A percentile compares a stretch with the other conserved stretches of the same genome.
Conservation (phyloP, 1,284 basidiomycete genomes). For the Rhodofomes roseus region DNA sequence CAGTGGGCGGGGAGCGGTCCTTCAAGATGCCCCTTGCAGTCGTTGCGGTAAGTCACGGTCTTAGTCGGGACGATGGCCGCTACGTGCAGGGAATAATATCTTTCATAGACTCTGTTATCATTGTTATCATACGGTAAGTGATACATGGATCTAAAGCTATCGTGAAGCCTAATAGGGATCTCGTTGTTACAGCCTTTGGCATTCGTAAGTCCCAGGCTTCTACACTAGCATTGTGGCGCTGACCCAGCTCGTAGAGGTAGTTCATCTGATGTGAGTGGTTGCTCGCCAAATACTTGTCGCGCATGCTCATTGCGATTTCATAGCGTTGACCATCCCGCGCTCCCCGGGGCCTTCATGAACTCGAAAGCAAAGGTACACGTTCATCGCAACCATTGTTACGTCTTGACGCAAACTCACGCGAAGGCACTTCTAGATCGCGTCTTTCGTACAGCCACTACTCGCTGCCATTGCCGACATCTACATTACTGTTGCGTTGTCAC, state of each 20-base stretch:
- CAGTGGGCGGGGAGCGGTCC: neutral
- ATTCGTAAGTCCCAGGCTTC: neutral
- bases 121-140: slow-evolving; percentile 1
- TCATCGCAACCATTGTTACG: neutral
- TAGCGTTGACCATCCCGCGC: neutral
- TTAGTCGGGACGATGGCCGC: too few relatives aligned
- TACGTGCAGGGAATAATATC: too few relatives aligned
- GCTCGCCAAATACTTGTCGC: too few relatives aligned
- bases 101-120: neutral
- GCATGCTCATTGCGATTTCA: neutral
- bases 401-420: neutral
- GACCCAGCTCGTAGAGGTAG: neutral
- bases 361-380: neutral
- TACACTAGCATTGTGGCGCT: neutral
- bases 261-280: neutral
- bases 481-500: neutral
- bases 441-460: neutral
- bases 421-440: neutral
- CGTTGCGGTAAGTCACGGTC: neutral
- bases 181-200: neutral
- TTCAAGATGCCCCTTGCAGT: neutral
- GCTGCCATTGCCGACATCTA: slow-evolving; percentile 3
- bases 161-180: too few relatives aligned
- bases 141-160: neutral
- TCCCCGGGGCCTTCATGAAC: neutral